Percentiles rank a stretch among this genome's conserved stretches.
Evolutionary conservation across 768 basidiomycete genomes (phyloP).

Genomic region (Pholiota conissans): DNA sequence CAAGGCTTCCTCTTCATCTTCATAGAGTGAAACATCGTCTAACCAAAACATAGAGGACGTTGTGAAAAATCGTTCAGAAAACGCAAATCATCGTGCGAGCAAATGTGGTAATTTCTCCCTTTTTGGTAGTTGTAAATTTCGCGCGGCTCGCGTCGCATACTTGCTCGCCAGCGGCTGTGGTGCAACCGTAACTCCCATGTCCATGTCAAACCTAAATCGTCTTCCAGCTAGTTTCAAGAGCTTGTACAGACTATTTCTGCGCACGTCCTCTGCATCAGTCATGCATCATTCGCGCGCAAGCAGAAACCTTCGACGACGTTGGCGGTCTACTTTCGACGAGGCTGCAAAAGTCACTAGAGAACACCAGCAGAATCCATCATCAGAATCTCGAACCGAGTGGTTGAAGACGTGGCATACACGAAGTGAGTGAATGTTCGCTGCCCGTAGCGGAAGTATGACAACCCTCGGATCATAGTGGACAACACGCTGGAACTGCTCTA

Average conservation of each 20-base stretch:
- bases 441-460: background rate
- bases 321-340: slow-evolving; percentile 54
- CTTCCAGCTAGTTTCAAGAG: slow-evolving; percentile 48
- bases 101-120: background rate
- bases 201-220: slow-evolving; percentile 1
- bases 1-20: too few species aligned
- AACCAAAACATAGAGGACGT: too few species aligned
- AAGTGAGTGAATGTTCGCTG: slow-evolving; percentile 37
- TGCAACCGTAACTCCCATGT: background rate
- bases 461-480: slow-evolving; percentile 49
- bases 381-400: slow-evolving; percentile 38
- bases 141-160: background rate
- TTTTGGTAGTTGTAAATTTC: background rate
- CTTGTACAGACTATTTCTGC: slow-evolving; percentile 60
- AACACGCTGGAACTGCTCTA: slow-evolving; percentile 61
- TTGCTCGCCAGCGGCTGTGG: background rate
- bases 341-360: slow-evolving; percentile 44
- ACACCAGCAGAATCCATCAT: slow-evolving; percentile 31
- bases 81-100: too few species aligned
- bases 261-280: slow-evolving; percentile 57
- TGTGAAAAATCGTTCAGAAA: too few species aligned
- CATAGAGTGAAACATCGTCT: too few species aligned
- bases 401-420: slow-evolving; percentile 55
- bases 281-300: slow-evolving; percentile 48
- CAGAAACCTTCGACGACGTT: slow-evolving; percentile 45